phyloP scores from a whole-genome alignment of 2,329 filamentous ascomycete species.

The Aspergillus neotritici region DNA sequence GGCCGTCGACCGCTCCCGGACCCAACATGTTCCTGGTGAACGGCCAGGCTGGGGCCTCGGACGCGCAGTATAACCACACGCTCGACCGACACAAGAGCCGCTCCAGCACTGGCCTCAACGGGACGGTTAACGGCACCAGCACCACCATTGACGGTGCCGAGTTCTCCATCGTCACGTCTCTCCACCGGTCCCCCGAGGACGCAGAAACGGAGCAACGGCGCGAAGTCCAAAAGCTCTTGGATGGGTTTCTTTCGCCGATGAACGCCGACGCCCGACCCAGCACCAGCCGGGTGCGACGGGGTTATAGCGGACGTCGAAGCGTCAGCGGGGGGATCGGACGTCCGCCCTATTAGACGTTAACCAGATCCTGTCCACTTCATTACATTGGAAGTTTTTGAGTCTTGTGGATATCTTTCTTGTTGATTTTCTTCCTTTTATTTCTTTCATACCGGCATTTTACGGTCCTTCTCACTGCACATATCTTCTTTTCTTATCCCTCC shows the following conservation, averaged over 20 bases:
- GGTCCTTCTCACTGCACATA: no score
- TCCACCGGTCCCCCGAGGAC: constrained; percentile 4
- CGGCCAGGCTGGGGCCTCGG: constrained; percentile 14
- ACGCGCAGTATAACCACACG: constrained; percentile 19
- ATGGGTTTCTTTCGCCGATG: constrained; percentile 30
- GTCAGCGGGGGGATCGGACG: constrained; percentile 28
- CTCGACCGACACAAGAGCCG: constrained; percentile 32
- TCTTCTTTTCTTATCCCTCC: background rate
- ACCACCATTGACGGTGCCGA: no score
- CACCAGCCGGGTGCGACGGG: constrained; percentile 8
- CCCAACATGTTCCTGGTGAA: constrained; percentile 18
- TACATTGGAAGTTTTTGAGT: constrained; percentile 2
- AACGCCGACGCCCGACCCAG: constrained; percentile 15
- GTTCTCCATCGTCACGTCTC: no score
- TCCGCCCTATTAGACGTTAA: constrained; percentile 26
- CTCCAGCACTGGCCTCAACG: constrained; percentile 25
- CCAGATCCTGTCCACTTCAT: background rate
- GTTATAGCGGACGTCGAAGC: constrained; percentile 17
- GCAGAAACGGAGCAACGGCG: constrained; percentile 22
- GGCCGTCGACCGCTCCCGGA: constrained; percentile 30
- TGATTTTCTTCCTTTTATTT: constrained; percentile 3
- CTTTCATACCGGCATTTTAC: no score
- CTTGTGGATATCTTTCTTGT: constrained; percentile 5
- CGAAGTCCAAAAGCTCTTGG: constrained; percentile 34
- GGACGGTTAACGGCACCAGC: no score